phyloP scores from a whole-genome alignment of 2,329 filamentous ascomycete genomes.

The Ophiocordyceps camponoti-leonardi region DNA sequence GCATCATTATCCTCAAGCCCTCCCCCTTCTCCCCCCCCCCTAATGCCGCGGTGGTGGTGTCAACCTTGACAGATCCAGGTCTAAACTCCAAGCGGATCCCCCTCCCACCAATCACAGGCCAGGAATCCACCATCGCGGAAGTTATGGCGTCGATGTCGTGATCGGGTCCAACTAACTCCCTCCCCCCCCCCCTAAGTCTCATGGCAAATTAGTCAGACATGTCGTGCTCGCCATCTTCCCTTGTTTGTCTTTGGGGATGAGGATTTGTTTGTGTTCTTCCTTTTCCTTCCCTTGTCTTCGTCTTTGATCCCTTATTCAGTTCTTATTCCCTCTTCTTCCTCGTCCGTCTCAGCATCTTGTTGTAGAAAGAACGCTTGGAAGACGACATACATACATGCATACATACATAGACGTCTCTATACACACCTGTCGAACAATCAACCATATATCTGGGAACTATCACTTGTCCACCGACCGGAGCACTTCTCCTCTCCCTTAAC shows the following conservation, averaged over 20 bases:
- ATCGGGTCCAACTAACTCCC: slow-evolving; percentile 16
- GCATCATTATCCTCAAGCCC: too few relatives aligned
- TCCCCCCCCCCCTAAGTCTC: slow-evolving; percentile 1
- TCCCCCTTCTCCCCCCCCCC: too few relatives aligned
- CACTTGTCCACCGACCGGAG: background rate
- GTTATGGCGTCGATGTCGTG: slow-evolving; percentile 35
- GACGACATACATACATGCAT: background rate
- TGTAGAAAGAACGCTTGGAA: background rate
- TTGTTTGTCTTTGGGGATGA: background rate
- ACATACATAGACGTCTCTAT: background rate
- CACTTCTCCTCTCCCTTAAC: background rate
- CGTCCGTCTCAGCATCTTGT: background rate
- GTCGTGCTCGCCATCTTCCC: background rate
- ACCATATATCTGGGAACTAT: background rate
- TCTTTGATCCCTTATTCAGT: background rate
- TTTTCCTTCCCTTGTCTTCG: background rate
- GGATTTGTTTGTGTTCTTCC: background rate
- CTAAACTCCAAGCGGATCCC: slow-evolving; percentile 6
- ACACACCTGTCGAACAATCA: background rate
- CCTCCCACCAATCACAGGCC: slow-evolving; percentile 17
- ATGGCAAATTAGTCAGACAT: background rate
- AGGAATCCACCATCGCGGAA: slow-evolving; percentile 21
- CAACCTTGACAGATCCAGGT: background rate
- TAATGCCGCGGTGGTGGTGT: background rate
- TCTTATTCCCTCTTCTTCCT: background rate